Evolutionary conservation across 2,329 filamentous ascomycete genomes (phyloP), one percentile per base, ranked within the genome.

Genomic region (Pseudocercospora musae): DNA sequence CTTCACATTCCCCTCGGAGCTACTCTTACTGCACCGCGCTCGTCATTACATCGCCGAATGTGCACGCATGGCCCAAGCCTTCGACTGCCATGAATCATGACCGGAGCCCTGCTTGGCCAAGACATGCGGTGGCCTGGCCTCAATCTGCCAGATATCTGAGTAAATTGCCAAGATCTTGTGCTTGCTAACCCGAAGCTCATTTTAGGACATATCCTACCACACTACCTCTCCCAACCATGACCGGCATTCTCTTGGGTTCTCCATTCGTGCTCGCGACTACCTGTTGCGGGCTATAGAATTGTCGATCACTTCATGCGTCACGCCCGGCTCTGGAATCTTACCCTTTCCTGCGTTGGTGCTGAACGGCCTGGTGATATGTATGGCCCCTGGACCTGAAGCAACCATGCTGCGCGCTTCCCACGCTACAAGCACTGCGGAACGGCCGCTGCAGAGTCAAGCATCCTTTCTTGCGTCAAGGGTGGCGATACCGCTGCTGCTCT

Each of bases 251-350:
- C n/a, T 54, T 54, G 52, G 52, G 29, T 54, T 54, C 52, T 54
- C 15, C 18, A 54, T 40, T 54, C 52, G 52, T 23, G 20, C 52
- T 54, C 52, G 52, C 52, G 52, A 54, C 25, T 23, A 37, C 52
- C 29, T 18, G 18, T 33, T 37, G 29, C 15, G 23, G 52, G n/a
- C n/a, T 13, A 23, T 25, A 10, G 13, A n/a, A n/a, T 10, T 54
- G 52, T 54, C 52, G 52, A 54, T 54, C 52, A 54, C 29, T 37
- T 54, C 52, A 54, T 20, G 18, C 52, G 48, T 25, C 25, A 13
- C 48, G 23, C 18, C 52, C 52, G 52, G 52, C 52, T 54, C 29
- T 54, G 52, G 52, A 54, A 54, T 54, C 52, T 54, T 33, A 54
- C 52, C 5, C 52, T 54, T 20, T 25, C 52, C 29, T 20, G 8